Conservation (phyloP, 2,329 filamentous ascomycete genomes). For the Pseudocercospora macadamiae region DNA sequence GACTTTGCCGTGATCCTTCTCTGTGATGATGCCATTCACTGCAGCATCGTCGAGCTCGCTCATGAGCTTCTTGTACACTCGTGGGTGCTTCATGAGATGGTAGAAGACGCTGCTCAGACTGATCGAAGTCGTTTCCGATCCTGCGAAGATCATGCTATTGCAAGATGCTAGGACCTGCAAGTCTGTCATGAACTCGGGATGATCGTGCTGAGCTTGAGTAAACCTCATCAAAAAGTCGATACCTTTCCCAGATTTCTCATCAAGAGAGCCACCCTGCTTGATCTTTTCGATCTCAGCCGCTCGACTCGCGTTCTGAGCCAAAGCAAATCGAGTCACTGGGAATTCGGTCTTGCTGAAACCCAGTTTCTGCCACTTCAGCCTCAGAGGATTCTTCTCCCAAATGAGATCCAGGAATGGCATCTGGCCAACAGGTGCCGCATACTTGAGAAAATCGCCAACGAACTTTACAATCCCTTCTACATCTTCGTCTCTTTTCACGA, state of each 20-base stretch:
- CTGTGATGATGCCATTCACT: conserved; percentile 50
- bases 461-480: conserved; percentile 74
- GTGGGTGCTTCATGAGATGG: conserved; percentile 67
- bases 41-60: conserved; percentile 66
- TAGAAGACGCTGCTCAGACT: conserved; percentile 73
- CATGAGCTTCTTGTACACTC: conserved; percentile 58
- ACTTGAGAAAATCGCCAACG: conserved; percentile 66
- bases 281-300: conserved; percentile 57
- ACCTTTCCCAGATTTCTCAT: conserved; percentile 44
- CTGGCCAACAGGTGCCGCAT: conserved; percentile 74
- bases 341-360: conserved; percentile 70
- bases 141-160: conserved; percentile 70
- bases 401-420: conserved; percentile 71
- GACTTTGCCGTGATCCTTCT: conserved; percentile 59
- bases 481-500: conserved; percentile 73
- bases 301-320: conserved; percentile 67
- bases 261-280: conserved; percentile 43
- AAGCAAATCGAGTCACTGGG: conserved; percentile 72
- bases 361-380: conserved; percentile 67
- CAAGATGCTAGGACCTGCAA: conserved; percentile 70
- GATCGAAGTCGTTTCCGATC: conserved; percentile 77
- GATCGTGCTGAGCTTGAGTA: conserved; percentile 66
- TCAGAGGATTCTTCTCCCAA: conserved; percentile 74
- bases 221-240: conserved; percentile 73
- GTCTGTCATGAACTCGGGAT: conserved; percentile 73